Evolutionary conservation across 768 basidiomycete genomes (phyloP).

Genomic region (Suillus variegatus): DNA sequence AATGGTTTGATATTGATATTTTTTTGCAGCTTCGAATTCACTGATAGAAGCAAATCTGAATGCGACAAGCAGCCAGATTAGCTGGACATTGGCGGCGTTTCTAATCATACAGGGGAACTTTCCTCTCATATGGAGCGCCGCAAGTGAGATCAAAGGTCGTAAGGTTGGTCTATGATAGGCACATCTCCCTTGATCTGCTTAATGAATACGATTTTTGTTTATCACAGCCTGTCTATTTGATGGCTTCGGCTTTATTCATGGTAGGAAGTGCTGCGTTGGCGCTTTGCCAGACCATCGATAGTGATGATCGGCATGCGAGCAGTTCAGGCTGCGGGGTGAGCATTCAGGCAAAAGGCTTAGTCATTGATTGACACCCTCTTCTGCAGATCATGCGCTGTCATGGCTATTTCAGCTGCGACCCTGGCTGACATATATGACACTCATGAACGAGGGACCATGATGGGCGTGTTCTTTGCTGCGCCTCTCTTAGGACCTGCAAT

Average conservation of each 20-base stretch:
- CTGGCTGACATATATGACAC: conserved; percentile 80
- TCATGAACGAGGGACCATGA: conserved; percentile 70
- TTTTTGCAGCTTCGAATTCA: conserved; percentile 55
- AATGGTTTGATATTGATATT: neutral
- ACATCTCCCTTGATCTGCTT: neutral
- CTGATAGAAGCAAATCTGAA: conserved; percentile 60
- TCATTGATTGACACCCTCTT: conserved; percentile 12
- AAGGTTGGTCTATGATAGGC: conserved; percentile 45
- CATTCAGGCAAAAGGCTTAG: conserved; percentile 4
- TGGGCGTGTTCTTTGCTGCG: conserved; percentile 81
- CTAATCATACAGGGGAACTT: conserved; percentile 68
- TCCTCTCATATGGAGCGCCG: conserved; percentile 67
- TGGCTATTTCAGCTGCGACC: conserved; percentile 74
- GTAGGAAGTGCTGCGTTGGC: conserved; percentile 61
- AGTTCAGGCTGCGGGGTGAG: conserved; percentile 65
- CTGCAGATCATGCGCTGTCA: conserved; percentile 61
- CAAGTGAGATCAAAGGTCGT: conserved; percentile 76
- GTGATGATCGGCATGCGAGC: conserved; percentile 67
- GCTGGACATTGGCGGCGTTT: conserved; percentile 67
- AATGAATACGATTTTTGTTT: conserved; percentile 5
- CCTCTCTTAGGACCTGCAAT: conserved; percentile 60
- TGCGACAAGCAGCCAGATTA: conserved; percentile 62
- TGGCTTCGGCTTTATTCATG: conserved; percentile 52
- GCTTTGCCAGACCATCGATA: conserved; percentile 50
- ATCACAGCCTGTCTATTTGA: conserved; percentile 52